Conservation (phyloP, 2,329 filamentous ascomycete genomes). For the Fusarium temperatum region DNA sequence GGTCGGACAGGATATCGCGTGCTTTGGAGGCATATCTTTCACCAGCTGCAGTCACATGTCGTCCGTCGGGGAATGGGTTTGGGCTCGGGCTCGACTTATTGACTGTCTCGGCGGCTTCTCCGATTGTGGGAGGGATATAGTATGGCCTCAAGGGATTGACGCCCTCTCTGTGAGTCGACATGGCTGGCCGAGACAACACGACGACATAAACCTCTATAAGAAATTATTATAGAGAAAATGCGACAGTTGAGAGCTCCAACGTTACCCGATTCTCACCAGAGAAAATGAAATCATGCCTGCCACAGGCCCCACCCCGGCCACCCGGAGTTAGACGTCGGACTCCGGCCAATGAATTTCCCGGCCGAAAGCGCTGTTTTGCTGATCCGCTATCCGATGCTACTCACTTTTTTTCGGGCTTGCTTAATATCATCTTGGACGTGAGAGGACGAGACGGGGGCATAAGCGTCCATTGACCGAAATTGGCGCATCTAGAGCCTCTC, state of each 20-base stretch:
- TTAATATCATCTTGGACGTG: conserved; percentile 45
- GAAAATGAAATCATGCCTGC: conserved; percentile 48
- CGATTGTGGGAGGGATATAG: conserved; percentile 70
- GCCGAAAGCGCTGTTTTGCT: conserved; percentile 37
- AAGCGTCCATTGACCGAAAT: conserved; percentile 43
- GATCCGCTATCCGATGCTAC: conserved; percentile 41
- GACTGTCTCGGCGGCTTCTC: conserved; percentile 51
- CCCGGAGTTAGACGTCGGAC: conserved; percentile 41
- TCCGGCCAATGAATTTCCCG: conserved; percentile 49
- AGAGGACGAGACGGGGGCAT: conserved; percentile 43
- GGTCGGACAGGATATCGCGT: conserved; percentile 85
- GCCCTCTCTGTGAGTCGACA: conserved; percentile 57
- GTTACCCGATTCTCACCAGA: conserved; percentile 32
- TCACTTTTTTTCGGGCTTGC: conserved; percentile 41
- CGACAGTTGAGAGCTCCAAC: conserved; percentile 23
- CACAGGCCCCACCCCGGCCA: conserved; percentile 30
- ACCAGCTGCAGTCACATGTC: conserved; percentile 52
- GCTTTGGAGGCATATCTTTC: conserved; percentile 63
- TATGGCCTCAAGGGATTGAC: conserved; percentile 75
- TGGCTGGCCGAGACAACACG: conserved; percentile 45
- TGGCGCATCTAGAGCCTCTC: conserved; percentile 31
- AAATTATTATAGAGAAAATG: conserved; percentile 28
- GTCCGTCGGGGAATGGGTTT: conserved; percentile 55
- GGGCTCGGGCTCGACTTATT: conserved; percentile 51
- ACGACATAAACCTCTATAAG: conserved; percentile 38